A percentile compares a stretch with the other conserved stretches of the same genome.
Evolutionary conservation across 2,329 filamentous ascomycete species (phyloP).

Genomic region (Sphaerostilbella broomeana): DNA sequence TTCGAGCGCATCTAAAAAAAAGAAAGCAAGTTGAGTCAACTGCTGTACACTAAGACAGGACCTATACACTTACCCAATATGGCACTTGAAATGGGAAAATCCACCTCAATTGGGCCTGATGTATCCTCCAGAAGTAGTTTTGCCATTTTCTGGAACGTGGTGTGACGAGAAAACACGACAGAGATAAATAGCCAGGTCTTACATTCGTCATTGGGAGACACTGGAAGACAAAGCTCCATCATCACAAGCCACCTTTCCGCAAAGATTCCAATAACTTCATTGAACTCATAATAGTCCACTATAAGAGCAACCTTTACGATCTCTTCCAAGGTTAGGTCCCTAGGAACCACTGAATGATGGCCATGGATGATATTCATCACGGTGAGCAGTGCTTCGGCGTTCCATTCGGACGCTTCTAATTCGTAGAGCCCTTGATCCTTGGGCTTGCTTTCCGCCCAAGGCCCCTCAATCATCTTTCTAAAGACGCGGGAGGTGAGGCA

Average conservation of each 20-base stretch:
- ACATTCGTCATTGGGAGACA: too few relatives aligned
- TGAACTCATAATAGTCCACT: conserved; percentile 36
- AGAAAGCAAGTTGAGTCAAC: too few relatives aligned
- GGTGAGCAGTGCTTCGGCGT: conserved; percentile 33
- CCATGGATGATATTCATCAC: conserved; percentile 40
- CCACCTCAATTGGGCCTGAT: too few relatives aligned
- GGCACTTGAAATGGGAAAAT: too few relatives aligned
- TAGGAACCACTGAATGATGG: conserved; percentile 32
- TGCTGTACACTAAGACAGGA: too few relatives aligned
- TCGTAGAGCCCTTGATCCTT: conserved; percentile 3
- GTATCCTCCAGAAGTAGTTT: too few relatives aligned
- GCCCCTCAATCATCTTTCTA: conserved; percentile 10
- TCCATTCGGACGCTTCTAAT: conserved; percentile 16
- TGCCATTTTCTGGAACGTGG: too few relatives aligned
- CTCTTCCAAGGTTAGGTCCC: conserved; percentile 29
- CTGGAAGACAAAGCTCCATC: too few relatives aligned
- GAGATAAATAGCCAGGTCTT: too few relatives aligned
- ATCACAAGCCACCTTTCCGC: conserved; percentile 12
- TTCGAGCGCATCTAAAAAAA: too few relatives aligned
- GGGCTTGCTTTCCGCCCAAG: conserved; percentile 10
- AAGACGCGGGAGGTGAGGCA: conserved; percentile 25
- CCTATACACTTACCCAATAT: too few relatives aligned
- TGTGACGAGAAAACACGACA: too few relatives aligned
- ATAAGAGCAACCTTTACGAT: conserved; percentile 38
- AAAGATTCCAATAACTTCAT: conserved; percentile 36